A percentile compares a stretch with the other conserved stretches of the same genome.
phyloP scores from a whole-genome alignment of 2,329 filamentous ascomycete genomes.

The Pestalotiopsis sp. region DNA sequence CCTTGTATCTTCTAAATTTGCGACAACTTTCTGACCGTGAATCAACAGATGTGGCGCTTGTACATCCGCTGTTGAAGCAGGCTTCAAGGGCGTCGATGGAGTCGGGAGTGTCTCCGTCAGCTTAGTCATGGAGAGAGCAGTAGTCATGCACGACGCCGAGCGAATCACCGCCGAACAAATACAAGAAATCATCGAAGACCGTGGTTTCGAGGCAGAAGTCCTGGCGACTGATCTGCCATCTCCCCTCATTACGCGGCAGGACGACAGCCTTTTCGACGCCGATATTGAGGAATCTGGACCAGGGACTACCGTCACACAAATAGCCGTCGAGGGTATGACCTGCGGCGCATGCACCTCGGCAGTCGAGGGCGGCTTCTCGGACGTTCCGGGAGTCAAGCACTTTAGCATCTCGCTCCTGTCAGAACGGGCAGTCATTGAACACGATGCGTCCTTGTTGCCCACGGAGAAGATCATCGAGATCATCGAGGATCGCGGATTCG shows the following conservation, averaged over 20 bases:
- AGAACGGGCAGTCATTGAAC: conserved; percentile 82
- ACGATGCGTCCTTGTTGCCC: conserved; percentile 63
- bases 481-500: conserved; percentile 77
- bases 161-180: conserved; percentile 75
- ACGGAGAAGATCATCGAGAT: conserved; percentile 57
- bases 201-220: conserved; percentile 89
- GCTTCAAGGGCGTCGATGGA: conserved; percentile 80
- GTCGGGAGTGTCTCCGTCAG: conserved; percentile 88
- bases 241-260: conserved; percentile 42
- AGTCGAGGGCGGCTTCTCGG: conserved; percentile 78
- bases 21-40: conserved; percentile 28
- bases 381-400: conserved; percentile 70
- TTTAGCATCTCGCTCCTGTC: conserved; percentile 85
- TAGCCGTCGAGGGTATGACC: conserved; percentile 86
- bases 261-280: conserved; percentile 34
- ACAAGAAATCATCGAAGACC: conserved; percentile 84
- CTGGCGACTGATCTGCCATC: conserved; percentile 76
- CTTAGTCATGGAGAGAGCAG: conserved; percentile 93
- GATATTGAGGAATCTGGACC: conserved; percentile 38
- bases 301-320: conserved; percentile 65
- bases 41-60: conserved; percentile 79
- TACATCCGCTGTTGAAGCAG: conserved; percentile 91
- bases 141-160: conserved; percentile 83
- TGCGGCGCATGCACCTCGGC: conserved; percentile 88
- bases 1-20: background rate